Base-by-base conservation (phyloP, 2,329 filamentous ascomycete species). In the Verticillium longisporum region DNA sequence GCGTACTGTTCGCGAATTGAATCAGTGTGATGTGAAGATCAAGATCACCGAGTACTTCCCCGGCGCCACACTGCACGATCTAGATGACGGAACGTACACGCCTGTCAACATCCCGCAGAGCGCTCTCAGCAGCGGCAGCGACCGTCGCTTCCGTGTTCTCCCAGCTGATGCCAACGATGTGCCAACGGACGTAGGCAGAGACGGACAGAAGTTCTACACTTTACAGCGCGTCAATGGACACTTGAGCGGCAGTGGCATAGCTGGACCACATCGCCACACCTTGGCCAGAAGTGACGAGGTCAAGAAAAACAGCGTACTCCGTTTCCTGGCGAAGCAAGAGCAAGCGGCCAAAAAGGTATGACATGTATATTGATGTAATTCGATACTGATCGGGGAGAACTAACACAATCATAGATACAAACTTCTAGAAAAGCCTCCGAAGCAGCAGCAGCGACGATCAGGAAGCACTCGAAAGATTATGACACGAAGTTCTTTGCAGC, bases 1-100 rank as follows among this genome's bases (percentile, higher is more conserved):
- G 74, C 86, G 90, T 32, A 86, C 83, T 38, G 88, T 88, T n/a
- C 81, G 90, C 53, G 86, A 90, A 72, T 81, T 88, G 13, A 88
- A 92, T 74, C 80, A 92, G n/a, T 94, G 90, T 71, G 89, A 93
- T 72, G 90, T 93, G 65, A 93, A 93, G 75, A 92, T 93, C 72
- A 93, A 92, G 73, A 91, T 93, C 62, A 92, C 89, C 2, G 90
- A 93, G 73, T 91, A 90, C 74, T 88, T 89, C 60, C 83, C 88
- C 10, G 83, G 82, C 71, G 73, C 77, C 1, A 72, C 75, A 18
- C 68, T 77, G 53, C 71, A 72, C 55, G 63, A 65, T 26, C 57
- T 64, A 2, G 63, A 65, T 26, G 62, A 64, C 31, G 61, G 61
- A n/a, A 61, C 57, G 6, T 65, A 61, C 37, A 57, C 56, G 41